These are phyloP conservation scores for Galerina sulciceps DNA, from an alignment of 768 basidiomycete genomes.

Conservation along the genomic window DNA sequence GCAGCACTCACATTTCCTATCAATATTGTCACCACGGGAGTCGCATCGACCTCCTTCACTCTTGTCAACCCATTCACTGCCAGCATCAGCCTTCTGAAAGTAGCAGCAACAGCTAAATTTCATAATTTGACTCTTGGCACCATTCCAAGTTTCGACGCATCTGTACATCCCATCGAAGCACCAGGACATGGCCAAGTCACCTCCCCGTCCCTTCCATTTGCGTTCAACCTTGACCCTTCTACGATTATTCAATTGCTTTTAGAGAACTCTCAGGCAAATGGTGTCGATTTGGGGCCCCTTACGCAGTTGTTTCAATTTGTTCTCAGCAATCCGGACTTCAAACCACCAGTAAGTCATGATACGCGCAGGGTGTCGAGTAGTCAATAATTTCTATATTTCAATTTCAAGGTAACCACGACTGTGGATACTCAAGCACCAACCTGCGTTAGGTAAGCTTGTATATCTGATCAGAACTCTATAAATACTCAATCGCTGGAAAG, in stretches of 20 bases:
- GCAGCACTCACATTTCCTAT: constrained; percentile 63
- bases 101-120: constrained; percentile 59
- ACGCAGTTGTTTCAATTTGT: constrained; percentile 58
- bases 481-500: constrained; percentile 31
- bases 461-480: background rate
- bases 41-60: constrained; percentile 60
- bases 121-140: constrained; percentile 58
- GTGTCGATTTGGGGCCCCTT: constrained; percentile 66
- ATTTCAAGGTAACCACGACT: constrained; percentile 51
- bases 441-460: constrained; percentile 55
- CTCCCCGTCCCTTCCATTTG: constrained; percentile 59
- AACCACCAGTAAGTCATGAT: constrained; percentile 49
- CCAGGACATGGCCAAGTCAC: constrained; percentile 60
- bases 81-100: constrained; percentile 62
- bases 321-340: constrained; percentile 49
- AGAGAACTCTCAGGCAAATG: constrained; percentile 52
- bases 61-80: constrained; percentile 76
- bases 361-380: background rate
- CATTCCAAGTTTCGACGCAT: constrained; percentile 59
- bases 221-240: constrained; percentile 68
- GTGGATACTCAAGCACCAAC: constrained; percentile 57
- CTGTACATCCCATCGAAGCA: constrained; percentile 61
- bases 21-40: constrained; percentile 62
- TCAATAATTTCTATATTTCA: background rate
- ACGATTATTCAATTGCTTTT: constrained; percentile 62